Base-by-base conservation (phyloP, 164 flowering plant genomes). In the Liriodendron chinense region DNA sequence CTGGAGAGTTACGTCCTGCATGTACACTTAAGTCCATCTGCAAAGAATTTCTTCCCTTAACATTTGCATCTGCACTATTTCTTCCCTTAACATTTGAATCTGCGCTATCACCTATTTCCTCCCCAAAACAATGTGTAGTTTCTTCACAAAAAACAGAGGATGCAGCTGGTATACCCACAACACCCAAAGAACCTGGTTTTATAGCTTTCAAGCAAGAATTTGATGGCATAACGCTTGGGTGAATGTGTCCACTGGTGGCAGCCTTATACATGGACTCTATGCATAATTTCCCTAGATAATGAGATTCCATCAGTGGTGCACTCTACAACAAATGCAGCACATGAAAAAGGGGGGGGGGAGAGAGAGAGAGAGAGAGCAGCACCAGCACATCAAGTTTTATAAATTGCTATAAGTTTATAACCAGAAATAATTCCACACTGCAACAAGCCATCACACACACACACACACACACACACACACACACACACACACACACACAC, bases 81-180 rank as follows among this genome's bases (percentile, higher is more conserved):
- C 61, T n/a, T 50, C 23, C 57, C 43, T 70, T 68, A 49, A 72
- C 63, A 66, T 56, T 71, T 12, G 53, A 47, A n/a, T 72, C 75
- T n/a, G 73, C 50, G 48, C 72, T 71, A 22, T 75, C 78, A 48
- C 72, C 72, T 61, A 34, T 22, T 62, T 75, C 78, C 75, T 79
- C 78, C 13, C 12, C 10, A 26, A 62, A 28, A 16, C 22, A 47
- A 22, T 69, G 47, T 3, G 24, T 18, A 73, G 34, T 7, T 2
- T 7, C 59, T 49, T 53, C 59, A 50, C 50, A 16, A 14, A 7
- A 70, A 14, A 22, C 62, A 16, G 10, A 56, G 6, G 47, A 70
- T 23, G 72, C 34, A 47, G 53, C 53, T 2, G 9, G 70, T 13
- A 6, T 22, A 49, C 4, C 43, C 48, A 7, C 65, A 12, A 14